Percentiles rank a stretch among this genome's conserved stretches.
phyloP scores from a whole-genome alignment of 1,284 basidiomycete species.

The Rhodotorula mucilaginosa region DNA sequence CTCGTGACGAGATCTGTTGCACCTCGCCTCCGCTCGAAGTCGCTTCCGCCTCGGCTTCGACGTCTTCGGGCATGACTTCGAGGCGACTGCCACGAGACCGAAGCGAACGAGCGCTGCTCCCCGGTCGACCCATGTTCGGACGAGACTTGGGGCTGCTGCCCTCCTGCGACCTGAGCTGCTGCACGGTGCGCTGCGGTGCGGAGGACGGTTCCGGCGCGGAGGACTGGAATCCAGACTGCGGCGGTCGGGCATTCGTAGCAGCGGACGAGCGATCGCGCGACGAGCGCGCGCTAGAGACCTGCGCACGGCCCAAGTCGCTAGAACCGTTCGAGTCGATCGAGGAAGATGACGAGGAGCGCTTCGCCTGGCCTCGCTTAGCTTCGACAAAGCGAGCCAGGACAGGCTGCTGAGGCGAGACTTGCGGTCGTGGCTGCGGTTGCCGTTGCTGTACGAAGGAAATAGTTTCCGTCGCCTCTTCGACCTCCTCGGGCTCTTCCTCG shows the following conservation, averaged over 20 bases:
- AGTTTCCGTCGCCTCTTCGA: not conserved
- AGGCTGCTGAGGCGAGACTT: not conserved
- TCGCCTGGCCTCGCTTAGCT: conserved; percentile 4
- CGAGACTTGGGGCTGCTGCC: conserved; percentile 2
- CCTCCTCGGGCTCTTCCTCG: not conserved
- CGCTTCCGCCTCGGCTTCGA: conserved; percentile 26
- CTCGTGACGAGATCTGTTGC: not conserved
- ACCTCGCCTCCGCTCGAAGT: not conserved
- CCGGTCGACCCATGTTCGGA: conserved; percentile 15
- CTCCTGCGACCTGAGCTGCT: conserved; percentile 22
- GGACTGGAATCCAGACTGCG: not conserved
- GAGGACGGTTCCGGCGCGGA: not conserved
- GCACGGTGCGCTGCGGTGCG: conserved; percentile 30
- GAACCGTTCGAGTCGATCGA: not conserved
- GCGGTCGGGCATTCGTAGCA: too few relatives aligned
- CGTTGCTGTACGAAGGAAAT: not conserved
- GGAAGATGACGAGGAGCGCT: not conserved
- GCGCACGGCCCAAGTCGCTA: not conserved
- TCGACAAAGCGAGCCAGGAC: conserved; percentile 11
- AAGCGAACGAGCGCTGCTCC: conserved; percentile 18
- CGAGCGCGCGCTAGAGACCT: conserved; percentile 18
- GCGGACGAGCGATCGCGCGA: conserved; percentile 17
- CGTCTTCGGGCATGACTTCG: conserved; percentile 27
- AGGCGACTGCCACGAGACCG: conserved; percentile 12
- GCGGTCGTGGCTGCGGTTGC: not conserved